phyloP scores from a whole-genome alignment of 2,329 filamentous ascomycete genomes.

The Paecilomyces sp. region DNA sequence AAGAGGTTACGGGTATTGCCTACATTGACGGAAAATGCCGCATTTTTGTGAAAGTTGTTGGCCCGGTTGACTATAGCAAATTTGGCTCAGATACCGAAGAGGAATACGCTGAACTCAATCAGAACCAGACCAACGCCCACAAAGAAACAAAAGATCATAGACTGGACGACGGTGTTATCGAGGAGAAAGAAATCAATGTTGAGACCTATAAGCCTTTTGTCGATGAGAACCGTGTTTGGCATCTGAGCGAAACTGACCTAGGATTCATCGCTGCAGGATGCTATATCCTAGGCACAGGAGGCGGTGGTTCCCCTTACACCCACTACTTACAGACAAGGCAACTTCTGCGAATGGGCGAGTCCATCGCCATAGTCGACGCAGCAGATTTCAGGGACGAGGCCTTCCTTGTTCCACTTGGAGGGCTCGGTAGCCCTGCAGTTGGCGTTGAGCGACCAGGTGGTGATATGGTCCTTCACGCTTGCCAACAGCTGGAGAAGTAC shows the following conservation, averaged over 20 bases:
- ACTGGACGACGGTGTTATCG: background rate
- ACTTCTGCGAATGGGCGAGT: constrained; percentile 22
- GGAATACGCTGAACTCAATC: background rate
- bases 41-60: constrained; percentile 28
- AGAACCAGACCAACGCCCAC: background rate
- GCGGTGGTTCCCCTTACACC: constrained; percentile 36
- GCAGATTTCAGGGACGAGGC: constrained; percentile 27
- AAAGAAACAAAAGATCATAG: background rate
- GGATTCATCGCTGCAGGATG: constrained; percentile 30
- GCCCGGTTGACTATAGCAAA: constrained; percentile 46
- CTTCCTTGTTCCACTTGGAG: constrained; percentile 34
- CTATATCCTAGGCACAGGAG: constrained; percentile 32
- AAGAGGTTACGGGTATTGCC: background rate
- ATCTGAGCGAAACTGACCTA: constrained; percentile 29
- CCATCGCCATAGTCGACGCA: constrained; percentile 4
- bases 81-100: constrained; percentile 4
- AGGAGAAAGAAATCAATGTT: constrained; percentile 14
- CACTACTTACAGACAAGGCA: constrained; percentile 41
- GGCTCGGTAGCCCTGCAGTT: constrained; percentile 33
- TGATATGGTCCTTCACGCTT: constrained; percentile 15
- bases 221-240: constrained; percentile 23
- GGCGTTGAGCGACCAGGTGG: constrained; percentile 19
- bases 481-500: constrained; percentile 31
- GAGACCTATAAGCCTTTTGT: constrained; percentile 25
- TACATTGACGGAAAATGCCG: background rate